Base-by-base conservation (phyloP, 2,329 filamentous ascomycete species). In the Venturia effusa region DNA sequence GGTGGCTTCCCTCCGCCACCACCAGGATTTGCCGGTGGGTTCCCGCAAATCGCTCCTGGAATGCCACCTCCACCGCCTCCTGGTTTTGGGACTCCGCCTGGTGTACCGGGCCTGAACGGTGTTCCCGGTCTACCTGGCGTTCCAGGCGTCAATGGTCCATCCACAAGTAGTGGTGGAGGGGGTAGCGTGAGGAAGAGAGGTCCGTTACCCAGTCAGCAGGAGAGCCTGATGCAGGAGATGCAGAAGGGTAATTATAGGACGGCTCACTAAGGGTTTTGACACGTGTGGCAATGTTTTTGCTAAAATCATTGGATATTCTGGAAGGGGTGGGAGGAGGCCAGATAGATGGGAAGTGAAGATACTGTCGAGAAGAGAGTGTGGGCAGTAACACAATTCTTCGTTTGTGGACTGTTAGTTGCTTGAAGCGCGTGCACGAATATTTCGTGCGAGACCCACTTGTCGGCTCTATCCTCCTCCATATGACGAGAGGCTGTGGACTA, bases 191-290 rank as follows among this genome's bases (percentile, higher is more conserved):
- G 88, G 66, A 81, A 78, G 68, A 78, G 87, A 66, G 89, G 83
- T 6, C 90, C 89, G 10, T 76, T 96, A 54, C 91, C 91, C 0
- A 92, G 89, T 72, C 91, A 95, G 75, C 85, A 89, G 71, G 91
- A 94, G 72, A 92, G 45, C 6, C 34, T 63, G 32, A 32, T 37
- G 61, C 30, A 54, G 15, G 61, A 63, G 48, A 45, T 51, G 61
- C 61, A 48, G 34, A 45, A 27, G 61, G 61, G 61, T 27, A 45
- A 51, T 30, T 63, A 24, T 24, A 63, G 61, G 34, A 45, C 41
- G 57, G 61, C 61, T 32, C 51, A 57, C 34, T 57, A 57, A 17
- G 22, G 5, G 2, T 13, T 27, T 11, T 11, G 3, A 45, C 15
- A 45, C 19, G 22, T 22, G 10, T 45, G 22, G 43, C 43, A 45